Conservation (phyloP, 345 rosid genomes). For the Populus simonii region DNA sequence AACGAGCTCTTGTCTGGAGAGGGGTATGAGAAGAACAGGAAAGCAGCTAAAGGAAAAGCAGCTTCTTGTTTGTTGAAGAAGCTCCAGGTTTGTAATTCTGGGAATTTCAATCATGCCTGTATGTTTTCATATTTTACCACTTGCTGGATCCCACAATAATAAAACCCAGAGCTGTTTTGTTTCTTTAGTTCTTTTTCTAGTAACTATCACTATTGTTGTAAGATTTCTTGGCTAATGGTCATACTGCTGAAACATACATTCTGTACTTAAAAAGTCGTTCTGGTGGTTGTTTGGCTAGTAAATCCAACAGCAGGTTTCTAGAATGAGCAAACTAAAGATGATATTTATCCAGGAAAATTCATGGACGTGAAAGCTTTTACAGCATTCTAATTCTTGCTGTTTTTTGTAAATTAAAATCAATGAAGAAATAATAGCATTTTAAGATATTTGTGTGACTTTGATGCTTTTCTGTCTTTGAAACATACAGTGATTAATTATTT, state of each 20-base stretch:
- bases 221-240: background rate
- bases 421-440: background rate
- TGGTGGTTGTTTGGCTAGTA: background rate
- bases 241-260: background rate
- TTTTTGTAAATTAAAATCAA: background rate
- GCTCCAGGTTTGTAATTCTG: conserved; percentile 60
- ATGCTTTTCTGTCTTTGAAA: background rate
- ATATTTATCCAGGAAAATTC: background rate
- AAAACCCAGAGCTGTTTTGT: background rate
- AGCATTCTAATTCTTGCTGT: background rate
- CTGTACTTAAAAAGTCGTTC: background rate
- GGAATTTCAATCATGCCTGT: background rate
- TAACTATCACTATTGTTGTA: background rate
- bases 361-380: background rate
- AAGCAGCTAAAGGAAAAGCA: conserved; percentile 78
- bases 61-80: conserved; percentile 65
- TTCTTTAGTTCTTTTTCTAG: background rate
- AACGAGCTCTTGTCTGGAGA: conserved; percentile 60
- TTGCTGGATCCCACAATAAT: background rate
- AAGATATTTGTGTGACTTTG: background rate
- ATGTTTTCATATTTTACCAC: background rate
- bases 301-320: background rate
- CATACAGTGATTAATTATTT: background rate
- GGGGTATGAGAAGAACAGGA: conserved; percentile 57
- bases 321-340: background rate